Evolutionary conservation across 169 alveolate genomes (phyloP), one percentile per base, ranked within the genome.

Genomic region (Plasmodium falciparum): DNA sequence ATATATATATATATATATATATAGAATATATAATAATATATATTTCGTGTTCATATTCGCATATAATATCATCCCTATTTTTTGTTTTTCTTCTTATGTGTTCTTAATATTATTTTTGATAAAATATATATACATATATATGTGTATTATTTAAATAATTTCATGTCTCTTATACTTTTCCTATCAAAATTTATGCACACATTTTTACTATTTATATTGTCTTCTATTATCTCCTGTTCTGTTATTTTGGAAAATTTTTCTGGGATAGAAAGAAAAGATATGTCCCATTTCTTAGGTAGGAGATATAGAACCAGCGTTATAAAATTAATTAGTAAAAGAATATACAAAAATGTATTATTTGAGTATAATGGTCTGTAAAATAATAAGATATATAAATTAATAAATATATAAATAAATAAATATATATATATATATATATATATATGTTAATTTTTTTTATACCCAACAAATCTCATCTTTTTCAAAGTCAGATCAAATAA

Each of bases 381-480:
- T 58, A 52, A 43, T 9, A 33, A 33, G 8, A 52, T 52, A 52
- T 52, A 52, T 52, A 52, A 13, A 52, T 52, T 13, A 52, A 52
- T 52, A 33, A 33, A 33, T 33, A 33, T 33, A 33, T 33, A 33
- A 33, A 33, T 33, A 33, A 4, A 33, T 33, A 26, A 26, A 33
- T 33, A 33, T 5, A 33, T 26, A 26, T 4, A 33, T 4, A 3
- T 4, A 33, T 33, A 33, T 33, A 33, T 33, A 33, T 33, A 4
- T 33, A 33, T 33, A 33, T 33, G 4, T 33, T 33, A 33, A 6
- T 33, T 33, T 33, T 33, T 33, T 33, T 33, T 15, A 22, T 70
- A 76, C 89, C 89, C 89, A 45, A 76, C 65, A 22, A 45, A 24
- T n/a, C 69, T 50, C 0, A 76, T 56, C 2, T 76, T 62, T 56